phyloP scores from a whole-genome alignment of 2,329 filamentous ascomycete species.

The Aspergillus arachidicola region DNA sequence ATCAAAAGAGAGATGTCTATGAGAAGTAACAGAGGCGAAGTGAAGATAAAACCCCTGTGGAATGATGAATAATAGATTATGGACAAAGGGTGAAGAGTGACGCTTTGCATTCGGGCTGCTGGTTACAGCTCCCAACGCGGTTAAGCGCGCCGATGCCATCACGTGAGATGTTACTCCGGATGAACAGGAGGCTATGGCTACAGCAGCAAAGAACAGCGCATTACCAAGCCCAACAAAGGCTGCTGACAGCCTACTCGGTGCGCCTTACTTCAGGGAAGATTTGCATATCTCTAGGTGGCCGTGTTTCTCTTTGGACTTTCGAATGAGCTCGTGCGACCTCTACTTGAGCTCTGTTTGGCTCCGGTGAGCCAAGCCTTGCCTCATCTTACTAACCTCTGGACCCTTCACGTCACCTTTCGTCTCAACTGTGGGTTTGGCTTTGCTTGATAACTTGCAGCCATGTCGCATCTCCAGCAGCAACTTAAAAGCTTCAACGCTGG shows the following conservation, averaged over 20 bases:
- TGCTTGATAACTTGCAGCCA: slow-evolving; percentile 37
- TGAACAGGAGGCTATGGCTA: not conserved
- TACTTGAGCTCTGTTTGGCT: slow-evolving; percentile 12
- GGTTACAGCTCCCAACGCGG: slow-evolving; percentile 20
- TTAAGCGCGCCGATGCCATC: slow-evolving; percentile 12
- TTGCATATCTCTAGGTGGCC: not conserved
- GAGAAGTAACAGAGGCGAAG: slow-evolving; percentile 18
- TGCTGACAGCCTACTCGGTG: slow-evolving; percentile 1
- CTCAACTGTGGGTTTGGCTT: not conserved
- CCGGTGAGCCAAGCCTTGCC: slow-evolving; percentile 13
- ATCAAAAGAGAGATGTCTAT: slow-evolving; percentile 8
- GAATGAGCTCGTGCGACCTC: slow-evolving; percentile 5
- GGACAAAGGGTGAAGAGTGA: slow-evolving; percentile 13
- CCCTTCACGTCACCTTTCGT: not conserved
- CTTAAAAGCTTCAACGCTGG: slow-evolving; percentile 64
- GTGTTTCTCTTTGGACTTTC: not conserved
- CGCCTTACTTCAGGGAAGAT: not conserved
- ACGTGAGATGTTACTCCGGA: slow-evolving; percentile 10
- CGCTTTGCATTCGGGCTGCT: slow-evolving; percentile 13
- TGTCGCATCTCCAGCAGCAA: slow-evolving; percentile 69
- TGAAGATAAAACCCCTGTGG: slow-evolving; percentile 12
- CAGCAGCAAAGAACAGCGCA: not conserved
- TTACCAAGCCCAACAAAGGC: not conserved
- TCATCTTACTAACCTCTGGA: slow-evolving; percentile 4
- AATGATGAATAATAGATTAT: slow-evolving; percentile 12